A percentile compares a stretch with the other conserved stretches of the same genome.
phyloP scores from a whole-genome alignment of 257 asterid genomes.

The Rubia yunnanensis region DNA sequence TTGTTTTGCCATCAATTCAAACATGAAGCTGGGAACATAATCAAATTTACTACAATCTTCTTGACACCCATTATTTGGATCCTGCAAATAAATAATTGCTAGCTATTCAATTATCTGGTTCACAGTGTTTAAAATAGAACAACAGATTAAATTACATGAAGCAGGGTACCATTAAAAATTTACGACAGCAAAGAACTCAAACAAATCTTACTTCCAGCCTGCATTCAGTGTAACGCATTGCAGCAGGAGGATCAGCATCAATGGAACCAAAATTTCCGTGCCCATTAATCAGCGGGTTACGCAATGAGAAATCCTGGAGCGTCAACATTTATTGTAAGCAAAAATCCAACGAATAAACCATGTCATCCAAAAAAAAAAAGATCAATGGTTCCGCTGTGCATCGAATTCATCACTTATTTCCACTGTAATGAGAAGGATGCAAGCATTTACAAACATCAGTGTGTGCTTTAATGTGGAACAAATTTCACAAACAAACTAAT shows the following conservation, averaged over 20 bases:
- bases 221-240: conserved; percentile 99
- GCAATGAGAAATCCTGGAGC: conserved; percentile 87
- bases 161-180: background rate
- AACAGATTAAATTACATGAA: background rate
- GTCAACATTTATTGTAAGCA: background rate
- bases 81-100: background rate
- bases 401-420: background rate
- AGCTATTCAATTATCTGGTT: background rate
- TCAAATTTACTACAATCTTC: too few relatives aligned
- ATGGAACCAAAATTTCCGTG: conserved; percentile 98
- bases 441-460: background rate
- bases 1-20: background rate
- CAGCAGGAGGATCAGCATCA: conserved; percentile 99
- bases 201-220: conserved; percentile 65
- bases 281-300: conserved; percentile 89
- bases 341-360: background rate
- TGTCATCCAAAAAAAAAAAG: background rate
- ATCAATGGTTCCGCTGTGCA: background rate
- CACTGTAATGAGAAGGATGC: background rate
- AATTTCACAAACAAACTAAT: background rate
- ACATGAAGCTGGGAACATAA: background rate
- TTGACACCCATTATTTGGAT: background rate
- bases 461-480: background rate
- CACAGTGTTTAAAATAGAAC: background rate
- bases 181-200: background rate